Conservation (phyloP, 257 asterid species). For the Petrea volubilis region DNA sequence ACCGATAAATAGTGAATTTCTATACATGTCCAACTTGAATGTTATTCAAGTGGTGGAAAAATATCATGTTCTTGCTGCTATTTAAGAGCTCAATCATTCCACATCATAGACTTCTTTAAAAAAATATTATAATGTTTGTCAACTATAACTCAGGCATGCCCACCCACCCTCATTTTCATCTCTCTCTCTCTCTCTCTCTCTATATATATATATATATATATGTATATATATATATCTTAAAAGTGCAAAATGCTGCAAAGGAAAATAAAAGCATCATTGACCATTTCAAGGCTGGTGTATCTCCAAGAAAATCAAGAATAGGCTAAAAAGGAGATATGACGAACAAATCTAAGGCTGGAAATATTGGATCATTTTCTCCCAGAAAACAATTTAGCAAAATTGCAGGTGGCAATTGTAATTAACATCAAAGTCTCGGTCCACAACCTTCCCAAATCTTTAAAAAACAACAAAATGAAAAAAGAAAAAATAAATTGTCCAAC, state of each 20-base stretch:
- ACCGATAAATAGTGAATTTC: background rate
- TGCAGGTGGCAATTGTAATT: background rate
- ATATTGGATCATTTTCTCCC: background rate
- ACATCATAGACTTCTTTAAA: slow-evolving; percentile 1
- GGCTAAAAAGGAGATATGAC: background rate
- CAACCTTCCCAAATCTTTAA: slow-evolving; percentile 11
- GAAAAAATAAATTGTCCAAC: slow-evolving; percentile 6
- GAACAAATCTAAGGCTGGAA: background rate
- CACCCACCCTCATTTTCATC: slow-evolving; percentile 18
- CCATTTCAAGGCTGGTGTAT: background rate
- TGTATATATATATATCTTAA: no score
- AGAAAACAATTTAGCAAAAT: background rate
- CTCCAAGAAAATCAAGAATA: no score
- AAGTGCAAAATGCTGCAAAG: background rate
- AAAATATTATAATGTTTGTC: background rate
- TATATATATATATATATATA: no score
- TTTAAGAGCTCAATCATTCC: slow-evolving; percentile 26
- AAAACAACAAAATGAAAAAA: background rate
- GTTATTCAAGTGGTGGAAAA: slow-evolving; percentile 2
- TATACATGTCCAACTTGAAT: slow-evolving; percentile 5
- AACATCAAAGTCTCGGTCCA: slow-evolving; percentile 4
- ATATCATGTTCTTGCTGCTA: slow-evolving; percentile 16
- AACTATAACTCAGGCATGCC: slow-evolving; percentile 6
- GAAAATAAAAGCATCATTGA: background rate
- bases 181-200: slow-evolving; percentile 21